Conservation (phyloP, 257 asterid species). For the Echites panduratus region DNA sequence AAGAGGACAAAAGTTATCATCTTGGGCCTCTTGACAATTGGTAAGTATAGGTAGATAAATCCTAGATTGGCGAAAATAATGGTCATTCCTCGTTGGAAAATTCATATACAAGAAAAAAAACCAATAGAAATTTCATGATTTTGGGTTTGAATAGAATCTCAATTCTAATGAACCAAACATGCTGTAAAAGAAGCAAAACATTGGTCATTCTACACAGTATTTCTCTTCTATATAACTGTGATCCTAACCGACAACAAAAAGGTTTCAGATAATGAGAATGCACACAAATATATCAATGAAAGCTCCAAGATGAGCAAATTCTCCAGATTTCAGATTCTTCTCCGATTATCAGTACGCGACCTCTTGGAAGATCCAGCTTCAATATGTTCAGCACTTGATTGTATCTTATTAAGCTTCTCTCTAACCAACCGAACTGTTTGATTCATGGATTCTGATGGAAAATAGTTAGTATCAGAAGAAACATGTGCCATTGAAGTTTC, state of each 20-base stretch:
- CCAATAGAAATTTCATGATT: too few species aligned
- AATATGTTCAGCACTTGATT: slow-evolving; percentile 37
- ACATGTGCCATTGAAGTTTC: slow-evolving; percentile 27
- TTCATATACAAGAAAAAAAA: too few species aligned
- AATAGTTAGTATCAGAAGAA: slow-evolving; percentile 44
- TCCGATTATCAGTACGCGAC: slow-evolving; percentile 55
- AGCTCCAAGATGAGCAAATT: background rate
- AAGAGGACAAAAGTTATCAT: too few species aligned
- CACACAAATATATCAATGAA: background rate
- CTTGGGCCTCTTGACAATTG: too few species aligned
- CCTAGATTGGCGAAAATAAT: too few species aligned
- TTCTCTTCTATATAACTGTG: background rate
- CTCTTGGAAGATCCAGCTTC: slow-evolving; percentile 55
- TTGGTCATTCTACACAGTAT: background rate
- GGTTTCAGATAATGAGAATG: background rate
- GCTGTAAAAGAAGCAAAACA: too few species aligned
- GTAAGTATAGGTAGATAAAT: too few species aligned
- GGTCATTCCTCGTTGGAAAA: too few species aligned
- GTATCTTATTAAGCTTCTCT: slow-evolving; percentile 7
- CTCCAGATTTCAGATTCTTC: slow-evolving; percentile 47
- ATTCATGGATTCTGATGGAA: slow-evolving; percentile 74
- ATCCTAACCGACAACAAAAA: background rate
- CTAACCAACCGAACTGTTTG: slow-evolving; percentile 25
- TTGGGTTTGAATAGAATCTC: too few species aligned
- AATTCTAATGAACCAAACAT: too few species aligned